A percentile compares a stretch with the other conserved stretches of the same genome.
Conservation (phyloP, 2,329 filamentous ascomycete genomes). For the Acrocalymma vagum region DNA sequence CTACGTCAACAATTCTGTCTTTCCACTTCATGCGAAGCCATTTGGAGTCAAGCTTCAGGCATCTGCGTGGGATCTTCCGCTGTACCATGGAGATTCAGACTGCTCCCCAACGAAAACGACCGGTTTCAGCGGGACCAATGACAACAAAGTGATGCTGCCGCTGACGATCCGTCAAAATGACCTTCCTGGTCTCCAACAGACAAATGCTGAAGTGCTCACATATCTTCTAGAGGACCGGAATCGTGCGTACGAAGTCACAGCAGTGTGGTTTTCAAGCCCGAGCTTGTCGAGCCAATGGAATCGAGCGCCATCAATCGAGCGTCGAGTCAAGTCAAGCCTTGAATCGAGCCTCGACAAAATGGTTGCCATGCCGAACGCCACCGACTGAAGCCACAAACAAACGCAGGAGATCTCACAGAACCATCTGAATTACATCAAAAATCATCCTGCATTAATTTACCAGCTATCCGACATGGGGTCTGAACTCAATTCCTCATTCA, state of each 20-base stretch:
- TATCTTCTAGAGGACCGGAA: constrained; percentile 63
- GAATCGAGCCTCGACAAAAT: too few species aligned
- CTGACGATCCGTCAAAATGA: constrained; percentile 63
- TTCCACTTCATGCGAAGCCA: constrained; percentile 66
- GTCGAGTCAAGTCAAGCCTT: too few species aligned
- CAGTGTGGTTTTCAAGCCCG: too few species aligned
- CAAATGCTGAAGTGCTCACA: constrained; percentile 70
- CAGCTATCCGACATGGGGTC: constrained; percentile 2
- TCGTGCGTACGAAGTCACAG: constrained; percentile 49
- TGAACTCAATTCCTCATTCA: constrained; percentile 6
- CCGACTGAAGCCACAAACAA: too few species aligned
- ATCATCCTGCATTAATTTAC: too few species aligned
- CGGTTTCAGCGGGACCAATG: constrained; percentile 74
- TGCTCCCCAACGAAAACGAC: constrained; percentile 55
- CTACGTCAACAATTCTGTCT: constrained; percentile 65
- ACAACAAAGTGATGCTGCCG: constrained; percentile 64
- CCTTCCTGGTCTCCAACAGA: constrained; percentile 62
- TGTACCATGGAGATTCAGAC: constrained; percentile 54
- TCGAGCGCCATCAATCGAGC: too few species aligned
- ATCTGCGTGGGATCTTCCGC: constrained; percentile 70
- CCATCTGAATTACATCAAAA: too few species aligned
- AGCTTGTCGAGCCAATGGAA: too few species aligned
- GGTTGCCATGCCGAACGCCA: too few species aligned
- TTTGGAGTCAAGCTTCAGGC: constrained; percentile 69
- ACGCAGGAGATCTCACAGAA: too few species aligned